Evolutionary conservation across 2,329 filamentous ascomycete species (phyloP), one percentile per base, ranked within the genome.

Genomic region (Alternaria postmessia): DNA sequence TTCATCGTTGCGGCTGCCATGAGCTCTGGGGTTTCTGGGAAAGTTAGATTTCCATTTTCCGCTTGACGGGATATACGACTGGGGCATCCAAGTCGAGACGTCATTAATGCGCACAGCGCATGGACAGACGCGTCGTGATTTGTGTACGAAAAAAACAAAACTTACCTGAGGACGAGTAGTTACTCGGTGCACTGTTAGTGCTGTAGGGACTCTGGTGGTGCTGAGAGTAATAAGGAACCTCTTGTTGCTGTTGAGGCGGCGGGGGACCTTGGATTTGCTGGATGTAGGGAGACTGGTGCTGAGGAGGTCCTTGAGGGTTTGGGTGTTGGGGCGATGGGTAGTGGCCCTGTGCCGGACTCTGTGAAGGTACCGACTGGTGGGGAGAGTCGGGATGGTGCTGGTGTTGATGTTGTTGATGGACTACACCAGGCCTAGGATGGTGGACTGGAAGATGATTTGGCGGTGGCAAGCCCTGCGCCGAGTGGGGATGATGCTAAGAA

Each of bases 151-250:
- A 60, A 60, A 54, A 60, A 63, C 28, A 61, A 58, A 12, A 67
- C 75, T 57, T 75, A 79, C 76, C 77, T 71, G 91, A 91, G 76
- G 93, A 92, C 66, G 92, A 89, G 81, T 96, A 97, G 82, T 91
- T 91, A 80, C 90, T 91, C 56, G 91, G 89, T 62, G 90, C 88
- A 81, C 90, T 92, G 69, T 91, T 89, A 56, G 92, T 90, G 81
- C 90, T 93, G 82, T 96, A 96, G 11, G 92, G 88, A 77, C 89
- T 92, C 65, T 91, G 91, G 75, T 95, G 91, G 76, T 95, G 91
- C 59, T 90, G 87, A 75, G 91, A 88, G 80, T 94, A 96, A 71
- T 87, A 88, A 46, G 88, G 85, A 53, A 91, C 81, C 69, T 96
- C 91, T 74, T 88, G 68, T 73, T 88, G 87, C 51, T 85, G 80